phyloP scores from a whole-genome alignment of 495 filamentous ascomycete genomes.

The Aspergillus hancockii region DNA sequence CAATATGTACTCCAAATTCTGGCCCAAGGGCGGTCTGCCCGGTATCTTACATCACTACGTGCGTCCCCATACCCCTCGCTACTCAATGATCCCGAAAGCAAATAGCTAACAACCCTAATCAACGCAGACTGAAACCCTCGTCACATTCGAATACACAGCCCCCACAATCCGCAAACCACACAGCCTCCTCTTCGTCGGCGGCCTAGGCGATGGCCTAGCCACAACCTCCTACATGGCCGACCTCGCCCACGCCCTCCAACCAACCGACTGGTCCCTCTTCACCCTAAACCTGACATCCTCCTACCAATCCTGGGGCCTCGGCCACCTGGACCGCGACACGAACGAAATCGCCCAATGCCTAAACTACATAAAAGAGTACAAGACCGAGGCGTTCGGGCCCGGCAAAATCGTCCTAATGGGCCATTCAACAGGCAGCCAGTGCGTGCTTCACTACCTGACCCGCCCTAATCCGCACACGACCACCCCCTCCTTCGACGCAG shows the following conservation, averaged over 20 bases:
- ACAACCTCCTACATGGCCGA: conserved; percentile 61
- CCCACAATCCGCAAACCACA: conserved; percentile 47
- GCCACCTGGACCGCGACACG: conserved; percentile 67
- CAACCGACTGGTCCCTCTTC: conserved; percentile 61
- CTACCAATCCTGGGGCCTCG: conserved; percentile 72
- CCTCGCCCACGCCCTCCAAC: conserved; percentile 55
- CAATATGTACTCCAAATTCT: conserved; percentile 52
- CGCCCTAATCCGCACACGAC: conserved; percentile 34
- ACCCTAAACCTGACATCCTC: conserved; percentile 62
- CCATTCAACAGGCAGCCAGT: conserved; percentile 83
- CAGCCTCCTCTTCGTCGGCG: conserved; percentile 78
- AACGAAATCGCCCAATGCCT: conserved; percentile 71
- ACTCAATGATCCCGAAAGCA: too few species aligned
- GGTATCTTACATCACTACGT: conserved; percentile 60
- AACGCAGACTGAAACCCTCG: conserved; percentile 45
- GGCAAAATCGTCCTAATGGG: conserved; percentile 78
- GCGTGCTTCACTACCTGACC: conserved; percentile 72
- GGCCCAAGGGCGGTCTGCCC: conserved; percentile 49
- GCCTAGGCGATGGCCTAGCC: conserved; percentile 77
- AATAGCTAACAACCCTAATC: background rate
- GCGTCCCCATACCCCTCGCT: conserved; percentile 16
- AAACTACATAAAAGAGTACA: conserved; percentile 61
- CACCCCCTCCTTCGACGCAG: conserved; percentile 33
- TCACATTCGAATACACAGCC: conserved; percentile 47
- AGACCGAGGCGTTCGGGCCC: conserved; percentile 35